Evolutionary conservation across 805 yeast genomes (phyloP).

Genomic region (Ogataea ramenticola): DNA sequence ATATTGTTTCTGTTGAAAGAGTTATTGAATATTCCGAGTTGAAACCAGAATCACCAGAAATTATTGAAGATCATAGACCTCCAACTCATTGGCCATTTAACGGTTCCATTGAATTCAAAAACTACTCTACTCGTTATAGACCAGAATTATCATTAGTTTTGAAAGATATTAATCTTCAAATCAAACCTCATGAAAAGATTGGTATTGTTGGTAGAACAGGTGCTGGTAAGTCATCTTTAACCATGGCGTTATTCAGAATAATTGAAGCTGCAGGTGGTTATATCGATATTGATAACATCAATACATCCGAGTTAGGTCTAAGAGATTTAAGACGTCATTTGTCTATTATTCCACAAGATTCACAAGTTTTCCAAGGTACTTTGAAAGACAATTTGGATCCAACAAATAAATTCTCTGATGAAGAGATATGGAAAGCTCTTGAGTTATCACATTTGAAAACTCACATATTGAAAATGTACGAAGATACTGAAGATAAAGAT

Average conservation of each 20-base stretch:
- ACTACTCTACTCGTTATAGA: constrained; percentile 82
- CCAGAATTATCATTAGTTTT: constrained; percentile 74
- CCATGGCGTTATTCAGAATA: constrained; percentile 76
- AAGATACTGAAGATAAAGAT: constrained; percentile 36
- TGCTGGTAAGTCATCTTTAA: constrained; percentile 87
- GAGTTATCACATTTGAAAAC: constrained; percentile 71
- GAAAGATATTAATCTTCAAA: constrained; percentile 54
- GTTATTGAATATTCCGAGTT: constrained; percentile 45
- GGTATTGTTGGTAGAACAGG: constrained; percentile 98
- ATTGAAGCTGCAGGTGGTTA: constrained; percentile 64
- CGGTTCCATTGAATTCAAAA: constrained; percentile 59
- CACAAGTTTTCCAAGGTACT: constrained; percentile 86
- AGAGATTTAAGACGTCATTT: constrained; percentile 68
- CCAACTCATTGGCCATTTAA: constrained; percentile 62
- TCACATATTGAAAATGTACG: constrained; percentile 49
- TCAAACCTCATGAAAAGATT: constrained; percentile 73
- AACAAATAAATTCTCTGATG: constrained; percentile 55
- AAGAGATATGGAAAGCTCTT: constrained; percentile 76
- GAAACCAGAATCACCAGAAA: constrained; percentile 70
- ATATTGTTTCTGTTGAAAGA: constrained; percentile 79
- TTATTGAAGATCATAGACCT: constrained; percentile 49
- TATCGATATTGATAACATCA: constrained; percentile 63
- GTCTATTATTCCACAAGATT: constrained; percentile 90
- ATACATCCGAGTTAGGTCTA: constrained; percentile 64
- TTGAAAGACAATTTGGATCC: constrained; percentile 87